Percentiles rank a stretch among this genome's conserved stretches.
Evolutionary conservation across 2,329 filamentous ascomycete genomes (phyloP).

Genomic region (Didymellaceae sp.): DNA sequence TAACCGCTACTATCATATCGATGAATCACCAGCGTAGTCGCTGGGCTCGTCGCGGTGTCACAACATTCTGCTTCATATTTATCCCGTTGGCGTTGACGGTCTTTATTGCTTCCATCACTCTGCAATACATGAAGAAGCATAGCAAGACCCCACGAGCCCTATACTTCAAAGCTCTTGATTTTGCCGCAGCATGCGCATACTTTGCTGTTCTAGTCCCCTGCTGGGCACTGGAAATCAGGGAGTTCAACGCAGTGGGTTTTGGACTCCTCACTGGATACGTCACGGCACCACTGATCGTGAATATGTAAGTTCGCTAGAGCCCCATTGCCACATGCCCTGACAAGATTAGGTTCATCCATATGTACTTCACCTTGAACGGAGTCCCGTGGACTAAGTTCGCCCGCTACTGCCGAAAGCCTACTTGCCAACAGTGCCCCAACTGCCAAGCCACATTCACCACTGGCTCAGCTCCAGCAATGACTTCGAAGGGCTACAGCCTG

Average conservation of each 20-base stretch:
- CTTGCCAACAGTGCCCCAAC: slow-evolving; percentile 14
- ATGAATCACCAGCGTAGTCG: not conserved
- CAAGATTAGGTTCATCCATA: slow-evolving; percentile 4
- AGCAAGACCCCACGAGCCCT: slow-evolving; percentile 5
- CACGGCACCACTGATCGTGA: slow-evolving; percentile 13
- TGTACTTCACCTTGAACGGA: slow-evolving; percentile 2
- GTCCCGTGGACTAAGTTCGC: not conserved
- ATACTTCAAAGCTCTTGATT: slow-evolving; percentile 2
- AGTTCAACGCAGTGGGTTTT: slow-evolving; percentile 3
- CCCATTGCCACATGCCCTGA: not conserved
- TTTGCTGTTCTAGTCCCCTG: slow-evolving; percentile 3
- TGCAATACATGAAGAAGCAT: slow-evolving; percentile 11
- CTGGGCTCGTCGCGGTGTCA: not conserved
- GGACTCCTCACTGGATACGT: slow-evolving; percentile 10
- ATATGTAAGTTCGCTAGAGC: slow-evolving; percentile 10
- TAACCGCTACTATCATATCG: slow-evolving; percentile 6
- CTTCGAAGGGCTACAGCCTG: slow-evolving; percentile 17
- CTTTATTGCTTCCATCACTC: not conserved
- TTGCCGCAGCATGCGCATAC: not conserved
- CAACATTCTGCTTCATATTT: slow-evolving; percentile 13
- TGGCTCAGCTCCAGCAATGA: not conserved
- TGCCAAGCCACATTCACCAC: slow-evolving; percentile 9
- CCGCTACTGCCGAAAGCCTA: not conserved
- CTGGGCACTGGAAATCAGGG: slow-evolving; percentile 8
- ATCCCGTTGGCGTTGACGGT: slow-evolving; percentile 12